Evolutionary conservation across 129 eudicot species (phyloP).

Genomic region (Flaveria robusta): DNA sequence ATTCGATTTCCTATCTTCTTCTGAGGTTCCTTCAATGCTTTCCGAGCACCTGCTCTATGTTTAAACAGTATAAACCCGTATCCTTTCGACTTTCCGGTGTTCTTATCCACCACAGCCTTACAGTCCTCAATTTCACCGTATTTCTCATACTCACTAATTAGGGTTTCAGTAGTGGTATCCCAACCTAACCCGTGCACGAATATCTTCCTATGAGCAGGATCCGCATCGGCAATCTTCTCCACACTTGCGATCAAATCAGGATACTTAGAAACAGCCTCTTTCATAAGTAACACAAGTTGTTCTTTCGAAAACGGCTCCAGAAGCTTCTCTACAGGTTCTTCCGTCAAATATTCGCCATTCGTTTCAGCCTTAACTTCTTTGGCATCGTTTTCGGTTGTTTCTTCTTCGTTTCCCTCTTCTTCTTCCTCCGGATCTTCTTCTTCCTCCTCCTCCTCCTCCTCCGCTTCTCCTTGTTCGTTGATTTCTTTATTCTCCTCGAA

Average conservation of each 20-base stretch:
- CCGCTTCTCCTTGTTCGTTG: constrained; percentile 23
- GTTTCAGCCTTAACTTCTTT: constrained; percentile 29
- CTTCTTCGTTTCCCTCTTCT: constrained; percentile 27
- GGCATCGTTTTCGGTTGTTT: constrained; percentile 12
- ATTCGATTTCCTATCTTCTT: constrained; percentile 80
- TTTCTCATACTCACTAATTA: constrained; percentile 51
- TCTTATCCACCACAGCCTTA: constrained; percentile 75
- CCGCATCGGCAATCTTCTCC: constrained; percentile 69
- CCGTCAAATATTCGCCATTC: constrained; percentile 42
- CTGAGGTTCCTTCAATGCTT: constrained; percentile 80
- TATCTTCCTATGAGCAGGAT: constrained; percentile 79
- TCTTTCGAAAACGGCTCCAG: constrained; percentile 73
- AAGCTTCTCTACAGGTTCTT: constrained; percentile 73
- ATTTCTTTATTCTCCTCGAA: constrained; percentile 31
- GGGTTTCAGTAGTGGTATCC: constrained; percentile 82
- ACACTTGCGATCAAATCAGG: constrained; percentile 59
- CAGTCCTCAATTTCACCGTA: constrained; percentile 91
- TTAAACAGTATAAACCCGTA: constrained; percentile 81
- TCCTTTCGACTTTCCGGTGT: constrained; percentile 78
- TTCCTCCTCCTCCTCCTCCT: constrained; percentile 28
- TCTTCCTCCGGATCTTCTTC: constrained; percentile 21
- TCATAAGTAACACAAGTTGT: constrained; percentile 53
- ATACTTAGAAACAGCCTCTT: constrained; percentile 56
- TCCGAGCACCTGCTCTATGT: constrained; percentile 70
- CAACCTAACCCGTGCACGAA: constrained; percentile 84